These are phyloP conservation scores for Polygonum aviculare DNA, from an alignment of 148 eudicot species.

Conservation along the genomic window DNA sequence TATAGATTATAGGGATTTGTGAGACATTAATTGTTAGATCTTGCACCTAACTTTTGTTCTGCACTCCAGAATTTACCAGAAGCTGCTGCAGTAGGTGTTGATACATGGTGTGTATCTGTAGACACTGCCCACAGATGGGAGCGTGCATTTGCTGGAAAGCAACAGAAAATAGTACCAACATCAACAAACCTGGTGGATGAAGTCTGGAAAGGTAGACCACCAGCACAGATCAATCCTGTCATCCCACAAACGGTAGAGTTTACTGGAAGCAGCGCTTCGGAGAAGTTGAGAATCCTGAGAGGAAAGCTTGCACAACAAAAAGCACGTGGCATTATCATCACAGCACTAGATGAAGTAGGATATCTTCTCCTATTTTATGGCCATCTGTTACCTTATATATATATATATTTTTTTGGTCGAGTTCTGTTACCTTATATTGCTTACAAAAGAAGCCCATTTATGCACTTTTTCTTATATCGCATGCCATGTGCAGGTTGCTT, in stretches of 20 bases:
- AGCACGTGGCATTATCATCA: slow-evolving; percentile 57
- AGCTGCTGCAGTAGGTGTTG: slow-evolving; percentile 73
- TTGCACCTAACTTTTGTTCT: background rate
- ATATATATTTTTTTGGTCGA: background rate
- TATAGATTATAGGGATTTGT: background rate
- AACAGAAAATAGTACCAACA: slow-evolving; percentile 68
- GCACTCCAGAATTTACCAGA: slow-evolving; percentile 58
- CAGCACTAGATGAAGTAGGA: slow-evolving; percentile 79
- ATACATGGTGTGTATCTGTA: slow-evolving; percentile 87
- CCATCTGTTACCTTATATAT: background rate
- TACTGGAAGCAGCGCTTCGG: slow-evolving; percentile 71
- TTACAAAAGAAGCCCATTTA: background rate
- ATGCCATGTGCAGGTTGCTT: slow-evolving; percentile 65
- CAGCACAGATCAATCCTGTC: slow-evolving; percentile 52
- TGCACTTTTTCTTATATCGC: background rate
- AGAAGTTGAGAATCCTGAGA: slow-evolving; percentile 75
- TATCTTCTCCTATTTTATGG: background rate
- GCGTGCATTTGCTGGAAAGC: slow-evolving; percentile 60
- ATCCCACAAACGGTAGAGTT: slow-evolving; percentile 61
- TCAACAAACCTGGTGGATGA: slow-evolving; percentile 73
- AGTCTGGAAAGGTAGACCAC: slow-evolving; percentile 76
- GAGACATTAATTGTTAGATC: background rate
- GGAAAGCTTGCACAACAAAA: slow-evolving; percentile 54
- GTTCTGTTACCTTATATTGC: background rate
- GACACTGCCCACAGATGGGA: slow-evolving; percentile 97